Conservation (phyloP, 192 early-diverging fungal genomes). For the Lunasporangiospora selenospora region DNA sequence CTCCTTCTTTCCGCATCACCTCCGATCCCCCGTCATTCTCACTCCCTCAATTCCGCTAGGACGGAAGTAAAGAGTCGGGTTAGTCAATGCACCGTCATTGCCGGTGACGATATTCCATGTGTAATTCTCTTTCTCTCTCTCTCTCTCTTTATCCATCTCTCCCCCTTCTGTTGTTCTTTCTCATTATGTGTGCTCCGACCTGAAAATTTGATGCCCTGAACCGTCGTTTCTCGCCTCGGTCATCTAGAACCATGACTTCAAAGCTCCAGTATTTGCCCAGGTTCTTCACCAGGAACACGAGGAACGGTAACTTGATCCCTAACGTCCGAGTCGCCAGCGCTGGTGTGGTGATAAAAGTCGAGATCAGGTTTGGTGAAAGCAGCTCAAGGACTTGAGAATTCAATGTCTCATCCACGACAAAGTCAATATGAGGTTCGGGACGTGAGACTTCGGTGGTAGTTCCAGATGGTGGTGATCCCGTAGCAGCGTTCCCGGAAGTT, state of each 20-base stretch:
- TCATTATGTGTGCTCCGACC: too few species aligned
- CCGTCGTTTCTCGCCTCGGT: constrained; percentile 78
- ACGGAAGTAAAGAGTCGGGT: too few species aligned
- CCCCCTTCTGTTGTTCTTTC: too few species aligned
- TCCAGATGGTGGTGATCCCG: constrained; percentile 14
- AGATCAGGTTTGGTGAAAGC: constrained; percentile 76
- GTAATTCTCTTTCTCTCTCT: too few species aligned
- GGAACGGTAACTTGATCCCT: constrained; percentile 90
- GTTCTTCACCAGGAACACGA: constrained; percentile 91
- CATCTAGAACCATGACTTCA: constrained; percentile 89
- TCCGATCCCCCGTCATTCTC: too few species aligned
- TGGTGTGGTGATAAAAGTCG: constrained; percentile 92
- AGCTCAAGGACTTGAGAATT: constrained; percentile 85
- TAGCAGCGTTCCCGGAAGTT: constrained; percentile 4
- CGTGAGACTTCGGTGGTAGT: constrained; percentile 17
- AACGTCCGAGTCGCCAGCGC: constrained; percentile 74
- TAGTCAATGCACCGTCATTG: too few species aligned
- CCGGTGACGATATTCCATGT: too few species aligned
- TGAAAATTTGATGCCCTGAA: constrained; percentile 94
- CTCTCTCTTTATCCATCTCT: too few species aligned
- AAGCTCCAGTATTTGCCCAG: constrained; percentile 91
- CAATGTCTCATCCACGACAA: constrained; percentile 82
- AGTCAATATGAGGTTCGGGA: constrained; percentile 72
- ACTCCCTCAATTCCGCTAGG: too few species aligned
- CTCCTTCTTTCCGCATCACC: too few species aligned